A percentile compares a stretch with the other conserved stretches of the same genome.
phyloP scores from a whole-genome alignment of 2,329 filamentous ascomycete species.

The Sclerotinia subarctica region DNA sequence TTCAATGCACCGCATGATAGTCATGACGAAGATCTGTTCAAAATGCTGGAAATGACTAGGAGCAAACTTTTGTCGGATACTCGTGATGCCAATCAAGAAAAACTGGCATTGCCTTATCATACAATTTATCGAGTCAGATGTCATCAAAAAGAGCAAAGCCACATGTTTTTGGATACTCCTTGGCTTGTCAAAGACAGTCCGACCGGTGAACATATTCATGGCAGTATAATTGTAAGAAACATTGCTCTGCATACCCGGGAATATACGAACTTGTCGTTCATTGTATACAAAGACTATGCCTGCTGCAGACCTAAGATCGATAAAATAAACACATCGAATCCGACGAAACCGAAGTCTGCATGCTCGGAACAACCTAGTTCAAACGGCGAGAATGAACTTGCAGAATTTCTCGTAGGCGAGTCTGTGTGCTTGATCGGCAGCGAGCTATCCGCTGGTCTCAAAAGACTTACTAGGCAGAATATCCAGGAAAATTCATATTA shows the following conservation, averaged over 20 bases:
- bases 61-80: slow-evolving; percentile 9
- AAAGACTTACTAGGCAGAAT: slow-evolving; percentile 20
- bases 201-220: slow-evolving; percentile 5
- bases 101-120: slow-evolving; percentile 17
- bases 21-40: slow-evolving; percentile 19
- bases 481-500: slow-evolving; percentile 19
- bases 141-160: neutral
- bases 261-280: slow-evolving; percentile 16
- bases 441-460: slow-evolving; percentile 18
- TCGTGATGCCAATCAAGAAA: neutral
- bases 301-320: neutral
- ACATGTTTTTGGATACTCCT: slow-evolving; percentile 20
- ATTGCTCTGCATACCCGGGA: slow-evolving; percentile 11
- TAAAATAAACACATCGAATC: no score
- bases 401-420: slow-evolving; percentile 1
- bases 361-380: neutral
- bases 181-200: slow-evolving; percentile 6
- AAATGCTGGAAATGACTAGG: slow-evolving; percentile 16
- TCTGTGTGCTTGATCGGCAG: slow-evolving; percentile 15
- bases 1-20: slow-evolving; percentile 18
- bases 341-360: neutral
- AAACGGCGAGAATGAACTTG: neutral
- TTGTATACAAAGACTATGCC: slow-evolving; percentile 18
- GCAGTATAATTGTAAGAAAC: slow-evolving; percentile 16
- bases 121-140: slow-evolving; percentile 20